Percentiles rank a stretch among this genome's conserved stretches.
Conservation (phyloP, 148 eudicot genomes). For the Diospyros kaki region DNA sequence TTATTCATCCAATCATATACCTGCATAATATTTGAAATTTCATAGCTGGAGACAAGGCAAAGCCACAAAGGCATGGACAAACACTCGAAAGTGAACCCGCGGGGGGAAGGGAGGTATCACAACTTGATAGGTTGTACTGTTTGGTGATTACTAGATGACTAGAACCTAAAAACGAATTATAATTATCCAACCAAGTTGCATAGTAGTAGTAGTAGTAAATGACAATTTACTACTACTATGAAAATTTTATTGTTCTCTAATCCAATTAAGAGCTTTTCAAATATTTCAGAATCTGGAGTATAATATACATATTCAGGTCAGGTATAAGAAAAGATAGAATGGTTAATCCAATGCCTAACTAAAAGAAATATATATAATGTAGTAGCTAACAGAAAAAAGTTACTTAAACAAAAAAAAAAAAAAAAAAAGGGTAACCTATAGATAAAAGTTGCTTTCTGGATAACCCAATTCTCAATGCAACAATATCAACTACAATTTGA, state of each 20-base stretch:
- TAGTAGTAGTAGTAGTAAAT: background rate
- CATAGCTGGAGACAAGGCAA: background rate
- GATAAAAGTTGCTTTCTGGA: background rate
- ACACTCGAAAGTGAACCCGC: too few species aligned
- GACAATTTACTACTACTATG: background rate
- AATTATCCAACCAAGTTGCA: background rate
- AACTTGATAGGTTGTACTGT: background rate
- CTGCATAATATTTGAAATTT: conserved; percentile 30
- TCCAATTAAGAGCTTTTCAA: background rate
- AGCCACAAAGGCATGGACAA: background rate
- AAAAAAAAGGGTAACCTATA: too few species aligned
- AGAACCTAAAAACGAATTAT: background rate
- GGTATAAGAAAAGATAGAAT: background rate
- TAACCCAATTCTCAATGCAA: background rate
- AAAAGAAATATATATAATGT: background rate
- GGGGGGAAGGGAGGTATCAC: background rate
- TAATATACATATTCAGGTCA: background rate
- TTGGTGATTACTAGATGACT: background rate
- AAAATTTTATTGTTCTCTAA: background rate
- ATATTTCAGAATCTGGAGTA: background rate
- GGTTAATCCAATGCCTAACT: background rate
- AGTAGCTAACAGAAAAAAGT: too few species aligned
- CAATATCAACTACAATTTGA: background rate
- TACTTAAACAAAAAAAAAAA: too few species aligned
- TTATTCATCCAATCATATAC: conserved; percentile 88